Evolutionary conservation across 2,329 filamentous ascomycete species (phyloP), one percentile per base, ranked within the genome.

Genomic region (Akanthomyces lecanii): DNA sequence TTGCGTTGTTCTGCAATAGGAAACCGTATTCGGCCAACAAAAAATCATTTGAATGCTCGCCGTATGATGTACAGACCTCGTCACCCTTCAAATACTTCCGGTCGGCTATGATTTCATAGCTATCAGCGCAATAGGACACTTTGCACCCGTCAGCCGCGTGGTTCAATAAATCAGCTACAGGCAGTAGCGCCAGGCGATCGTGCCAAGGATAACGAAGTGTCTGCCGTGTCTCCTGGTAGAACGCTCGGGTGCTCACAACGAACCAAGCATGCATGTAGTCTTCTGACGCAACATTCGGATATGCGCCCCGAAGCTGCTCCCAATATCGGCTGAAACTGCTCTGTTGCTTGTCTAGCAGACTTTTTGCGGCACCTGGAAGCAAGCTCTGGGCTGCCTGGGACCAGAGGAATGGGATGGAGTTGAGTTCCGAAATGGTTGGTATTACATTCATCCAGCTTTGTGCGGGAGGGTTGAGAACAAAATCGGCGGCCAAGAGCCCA

Each of bases 1-100:
- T 81, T 16, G 72, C 70, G 62, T 85, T 85, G 16, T 72, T 68
- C 59, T 82, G 81, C 18, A 73, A 67, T 12, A 81, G 71, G 67
- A 85, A 85, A 5, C 82, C 82, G 66, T 85, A 93, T 73, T 92
- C 90, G 0, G 85, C 82, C 1, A 92, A 80, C 21, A 92, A 75
- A 6, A 90, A 89, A 70, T 92, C 89, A 66, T 91, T 90, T 33
- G 82, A 82, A 71, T 92, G 89, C 1, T 80, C 72, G 3, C 90
- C 90, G 68, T 93, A 93, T 33, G 82, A 85, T 30, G 90, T 85
- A 64, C 82, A 84, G 1, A 93, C 76, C 74, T 92, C 89, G 23
- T 89, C 84, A 10, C 85, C 86, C 2, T 72, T 68, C 1, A 71
- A 71, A 66, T 89, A 88, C 0, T 75, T 71, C 1, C 78, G 73